Conservation (phyloP, 345 rosid genomes). For the Combretum micranthum region DNA sequence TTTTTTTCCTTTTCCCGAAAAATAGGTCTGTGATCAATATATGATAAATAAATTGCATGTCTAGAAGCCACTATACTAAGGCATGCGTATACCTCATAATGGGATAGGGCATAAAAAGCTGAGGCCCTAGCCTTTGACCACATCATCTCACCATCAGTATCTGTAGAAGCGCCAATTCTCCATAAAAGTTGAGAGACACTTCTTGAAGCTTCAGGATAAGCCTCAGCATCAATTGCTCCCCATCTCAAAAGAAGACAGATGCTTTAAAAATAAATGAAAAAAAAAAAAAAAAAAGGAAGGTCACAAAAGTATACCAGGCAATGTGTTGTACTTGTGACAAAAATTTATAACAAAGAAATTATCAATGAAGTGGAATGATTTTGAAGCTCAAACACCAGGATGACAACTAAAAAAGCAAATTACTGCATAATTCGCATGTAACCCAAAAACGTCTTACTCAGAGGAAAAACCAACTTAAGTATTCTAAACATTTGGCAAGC, state of each 20-base stretch:
- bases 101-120: conserved; percentile 63
- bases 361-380: too few relatives aligned
- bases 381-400: too few relatives aligned
- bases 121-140: conserved; percentile 76
- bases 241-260: conserved; percentile 72
- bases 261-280: conserved; percentile 25
- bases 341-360: too few relatives aligned
- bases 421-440: too few relatives aligned
- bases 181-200: conserved; percentile 63
- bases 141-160: conserved; percentile 20
- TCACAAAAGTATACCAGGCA: not conserved
- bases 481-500: too few relatives aligned
- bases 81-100: conserved; percentile 54
- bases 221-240: conserved; percentile 95
- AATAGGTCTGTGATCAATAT: not conserved
- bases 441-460: too few relatives aligned
- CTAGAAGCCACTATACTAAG: not conserved
- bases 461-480: too few relatives aligned
- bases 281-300: not conserved
- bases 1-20: too few relatives aligned
- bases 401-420: too few relatives aligned
- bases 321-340: too few relatives aligned
- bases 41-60: too few relatives aligned
- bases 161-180: conserved; percentile 45
- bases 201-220: conserved; percentile 71